A percentile compares a stretch with the other conserved stretches of the same genome.
phyloP scores from a whole-genome alignment of 331 rosid species.

The Stylosanthes scabra region DNA sequence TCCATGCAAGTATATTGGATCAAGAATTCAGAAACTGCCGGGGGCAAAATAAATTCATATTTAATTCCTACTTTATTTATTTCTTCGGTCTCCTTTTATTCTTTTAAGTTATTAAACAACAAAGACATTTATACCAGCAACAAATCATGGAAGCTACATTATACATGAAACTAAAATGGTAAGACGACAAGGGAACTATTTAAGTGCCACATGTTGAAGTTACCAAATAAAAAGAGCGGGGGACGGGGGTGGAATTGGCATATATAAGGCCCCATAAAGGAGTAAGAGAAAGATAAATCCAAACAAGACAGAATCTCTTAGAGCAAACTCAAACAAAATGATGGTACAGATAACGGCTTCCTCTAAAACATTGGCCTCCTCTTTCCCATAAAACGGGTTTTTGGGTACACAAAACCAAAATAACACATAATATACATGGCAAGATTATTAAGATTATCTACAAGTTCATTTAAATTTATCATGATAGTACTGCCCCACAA shows the following conservation, averaged over 20 bases:
- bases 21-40: constrained; percentile 1
- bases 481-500: constrained; percentile 1
- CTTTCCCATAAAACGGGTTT: constrained; percentile 12
- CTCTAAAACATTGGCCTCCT: constrained; percentile 1
- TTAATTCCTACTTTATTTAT: constrained; percentile 7
- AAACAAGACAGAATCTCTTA: not conserved
- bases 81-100: not conserved
- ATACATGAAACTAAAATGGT: constrained; percentile 23
- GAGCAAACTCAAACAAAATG: too few relatives aligned
- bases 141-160: constrained; percentile 25
- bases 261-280: constrained; percentile 1
- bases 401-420: constrained; percentile 22
- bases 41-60: constrained; percentile 2
- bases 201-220: constrained; percentile 8
- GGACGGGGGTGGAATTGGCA: too few relatives aligned
- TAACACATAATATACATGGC: not conserved
- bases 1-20: constrained; percentile 3
- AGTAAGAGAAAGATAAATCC: constrained; percentile 13
- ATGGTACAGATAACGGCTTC: not conserved
- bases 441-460: constrained; percentile 8
- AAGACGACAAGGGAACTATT: constrained; percentile 3
- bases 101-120: not conserved
- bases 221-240: not conserved
- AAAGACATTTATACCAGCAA: constrained; percentile 25
- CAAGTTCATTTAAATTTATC: constrained; percentile 23